Evolutionary conservation across 805 yeast genomes (phyloP).

Genomic region (Nakazawaea anatomiae): DNA sequence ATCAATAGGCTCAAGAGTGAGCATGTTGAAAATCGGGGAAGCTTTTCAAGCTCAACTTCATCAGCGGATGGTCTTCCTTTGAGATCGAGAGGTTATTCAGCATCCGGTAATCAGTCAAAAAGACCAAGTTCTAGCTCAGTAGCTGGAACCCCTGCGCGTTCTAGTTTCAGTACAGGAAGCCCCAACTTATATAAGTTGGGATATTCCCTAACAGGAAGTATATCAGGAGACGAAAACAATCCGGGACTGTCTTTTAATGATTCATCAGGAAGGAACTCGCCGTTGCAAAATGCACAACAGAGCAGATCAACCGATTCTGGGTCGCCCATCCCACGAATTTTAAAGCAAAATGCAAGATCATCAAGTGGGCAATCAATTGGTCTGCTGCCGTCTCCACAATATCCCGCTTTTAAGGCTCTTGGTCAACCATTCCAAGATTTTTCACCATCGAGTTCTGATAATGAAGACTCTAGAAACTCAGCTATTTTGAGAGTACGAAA

Average conservation of each 20-base stretch:
- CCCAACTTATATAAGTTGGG: background rate
- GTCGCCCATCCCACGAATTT: conserved; percentile 9
- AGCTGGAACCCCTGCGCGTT: conserved; percentile 4
- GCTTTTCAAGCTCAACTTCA: conserved; percentile 37
- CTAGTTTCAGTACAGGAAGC: background rate
- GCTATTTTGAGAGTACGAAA: conserved; percentile 48
- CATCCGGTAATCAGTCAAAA: conserved; percentile 32
- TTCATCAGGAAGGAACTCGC: conserved; percentile 27
- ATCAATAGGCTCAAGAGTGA: conserved; percentile 83
- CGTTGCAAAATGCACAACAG: conserved; percentile 16
- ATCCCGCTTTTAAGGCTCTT: conserved; percentile 13
- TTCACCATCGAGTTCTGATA: conserved; percentile 57
- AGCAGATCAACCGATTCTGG: conserved; percentile 11
- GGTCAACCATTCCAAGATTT: conserved; percentile 19
- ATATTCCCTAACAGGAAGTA: conserved; percentile 20
- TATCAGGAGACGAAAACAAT: conserved; percentile 26
- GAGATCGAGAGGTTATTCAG: conserved; percentile 24
- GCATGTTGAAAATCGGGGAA: conserved; percentile 52
- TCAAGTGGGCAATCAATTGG: background rate
- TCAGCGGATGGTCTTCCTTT: conserved; percentile 32
- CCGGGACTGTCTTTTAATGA: conserved; percentile 12
- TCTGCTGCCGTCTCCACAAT: conserved; percentile 5
- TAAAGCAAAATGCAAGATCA: conserved; percentile 3
- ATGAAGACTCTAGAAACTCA: conserved; percentile 47
- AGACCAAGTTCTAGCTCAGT: conserved; percentile 39